Conservation (phyloP, 2,329 filamentous ascomycete species). For the Colletotrichum eleusines region DNA sequence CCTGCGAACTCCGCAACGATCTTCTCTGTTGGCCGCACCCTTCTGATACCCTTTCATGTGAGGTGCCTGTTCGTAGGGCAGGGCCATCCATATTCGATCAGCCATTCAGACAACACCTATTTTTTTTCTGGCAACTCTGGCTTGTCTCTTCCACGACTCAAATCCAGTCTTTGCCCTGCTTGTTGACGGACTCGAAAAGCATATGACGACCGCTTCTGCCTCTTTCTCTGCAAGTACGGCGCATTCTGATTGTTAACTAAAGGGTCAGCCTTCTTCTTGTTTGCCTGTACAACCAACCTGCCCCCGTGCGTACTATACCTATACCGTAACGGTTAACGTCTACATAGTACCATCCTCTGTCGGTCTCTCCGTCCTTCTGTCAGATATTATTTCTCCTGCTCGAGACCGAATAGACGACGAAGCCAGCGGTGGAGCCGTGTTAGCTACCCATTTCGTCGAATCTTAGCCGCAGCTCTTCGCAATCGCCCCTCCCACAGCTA, state of each 20-base stretch:
- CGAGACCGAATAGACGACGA: constrained; percentile 25
- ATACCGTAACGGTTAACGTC: constrained; percentile 8
- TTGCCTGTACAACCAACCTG: constrained; percentile 17
- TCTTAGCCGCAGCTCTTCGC: constrained; percentile 38
- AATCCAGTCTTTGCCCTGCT: neutral
- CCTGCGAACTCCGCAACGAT: constrained; percentile 27
- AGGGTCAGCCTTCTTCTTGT: neutral
- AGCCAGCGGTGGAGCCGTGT: constrained; percentile 32
- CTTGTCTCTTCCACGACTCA: constrained; percentile 8
- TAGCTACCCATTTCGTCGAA: constrained; percentile 38
- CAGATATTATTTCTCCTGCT: constrained; percentile 6
- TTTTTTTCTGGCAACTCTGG: constrained; percentile 9
- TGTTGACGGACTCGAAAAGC: neutral
- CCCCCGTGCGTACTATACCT: constrained; percentile 1
- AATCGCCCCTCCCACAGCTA: constrained; percentile 36
- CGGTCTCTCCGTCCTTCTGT: constrained; percentile 11
- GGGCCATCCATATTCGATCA: constrained; percentile 16
- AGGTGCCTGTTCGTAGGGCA: constrained; percentile 36
- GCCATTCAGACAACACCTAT: constrained; percentile 30
- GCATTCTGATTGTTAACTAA: neutral
- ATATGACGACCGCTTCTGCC: neutral
- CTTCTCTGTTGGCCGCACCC: neutral
- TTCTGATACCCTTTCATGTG: constrained; percentile 15
- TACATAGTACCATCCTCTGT: neutral
- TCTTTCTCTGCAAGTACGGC: neutral